A percentile compares a stretch with the other conserved stretches of the same genome.
These are phyloP conservation scores for Cornus kousa DNA, from an alignment of 148 eudicot species.

Conservation along the genomic window DNA sequence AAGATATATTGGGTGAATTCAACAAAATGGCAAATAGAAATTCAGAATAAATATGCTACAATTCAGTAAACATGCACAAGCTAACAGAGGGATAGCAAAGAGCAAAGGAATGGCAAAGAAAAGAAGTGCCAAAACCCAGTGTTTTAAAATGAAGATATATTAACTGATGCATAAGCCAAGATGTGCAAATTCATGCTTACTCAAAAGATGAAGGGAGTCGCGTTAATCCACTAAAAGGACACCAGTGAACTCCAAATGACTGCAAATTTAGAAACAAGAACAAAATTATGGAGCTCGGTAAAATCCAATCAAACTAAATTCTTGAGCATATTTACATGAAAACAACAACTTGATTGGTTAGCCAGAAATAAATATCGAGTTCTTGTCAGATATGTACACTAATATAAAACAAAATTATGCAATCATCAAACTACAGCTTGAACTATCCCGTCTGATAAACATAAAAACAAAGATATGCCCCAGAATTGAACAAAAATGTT, in stretches of 20 bases:
- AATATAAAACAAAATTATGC: no score
- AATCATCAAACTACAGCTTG: no score
- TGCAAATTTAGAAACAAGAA: slow-evolving; percentile 34
- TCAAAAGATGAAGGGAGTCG: slow-evolving; percentile 73
- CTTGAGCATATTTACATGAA: not conserved
- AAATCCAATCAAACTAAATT: slow-evolving; percentile 15
- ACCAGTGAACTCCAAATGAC: slow-evolving; percentile 96
- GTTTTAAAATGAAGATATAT: not conserved
- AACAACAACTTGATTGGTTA: not conserved
- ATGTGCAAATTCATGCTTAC: slow-evolving; percentile 49
- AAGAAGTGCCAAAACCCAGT: not conserved
- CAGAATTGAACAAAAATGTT: not conserved
- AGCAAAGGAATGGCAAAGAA: not conserved
- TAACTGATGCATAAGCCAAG: not conserved
- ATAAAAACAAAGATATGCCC: no score
- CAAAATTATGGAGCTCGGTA: not conserved
- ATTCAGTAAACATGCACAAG: not conserved
- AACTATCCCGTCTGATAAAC: no score
- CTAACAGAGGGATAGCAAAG: not conserved
- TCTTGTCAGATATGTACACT: not conserved
- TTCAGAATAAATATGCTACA: not conserved
- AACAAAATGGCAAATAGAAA: not conserved
- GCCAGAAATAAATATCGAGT: not conserved
- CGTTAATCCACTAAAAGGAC: slow-evolving; percentile 72
- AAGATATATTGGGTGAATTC: not conserved